phyloP scores from a whole-genome alignment of 176 grass and related monocot species.

The Lolium perenne region DNA sequence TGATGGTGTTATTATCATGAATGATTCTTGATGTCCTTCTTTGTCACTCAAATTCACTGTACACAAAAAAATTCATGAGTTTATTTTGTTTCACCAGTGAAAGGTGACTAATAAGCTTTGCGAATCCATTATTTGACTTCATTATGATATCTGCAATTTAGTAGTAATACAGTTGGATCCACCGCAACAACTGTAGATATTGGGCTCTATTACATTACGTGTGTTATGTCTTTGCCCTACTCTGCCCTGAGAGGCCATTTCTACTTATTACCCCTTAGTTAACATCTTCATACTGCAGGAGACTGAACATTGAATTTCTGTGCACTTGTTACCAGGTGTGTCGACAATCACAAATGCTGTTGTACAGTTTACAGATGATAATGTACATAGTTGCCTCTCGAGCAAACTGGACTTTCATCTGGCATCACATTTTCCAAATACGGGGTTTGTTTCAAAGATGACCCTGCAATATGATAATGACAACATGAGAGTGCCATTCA shows the following conservation, averaged over 20 bases:
- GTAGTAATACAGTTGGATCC: background rate
- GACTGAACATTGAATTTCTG: slow-evolving; percentile 18
- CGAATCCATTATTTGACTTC: background rate
- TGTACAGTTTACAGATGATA: slow-evolving; percentile 11
- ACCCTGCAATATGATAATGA: background rate
- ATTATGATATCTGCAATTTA: slow-evolving; percentile 5
- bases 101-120: background rate
- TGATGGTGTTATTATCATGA: background rate
- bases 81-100: background rate
- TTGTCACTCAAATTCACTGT: slow-evolving; percentile 4
- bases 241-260: background rate
- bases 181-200: background rate
- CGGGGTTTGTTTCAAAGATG: background rate
- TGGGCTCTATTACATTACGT: background rate
- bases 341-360: slow-evolving; percentile 18
- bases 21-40: background rate
- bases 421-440: slow-evolving; percentile 7
- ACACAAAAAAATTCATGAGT: background rate
- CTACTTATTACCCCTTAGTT: background rate
- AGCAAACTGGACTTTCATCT: background rate
- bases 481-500: background rate
- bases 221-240: background rate
- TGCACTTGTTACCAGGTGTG: slow-evolving; percentile 39
- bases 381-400: slow-evolving; percentile 34
- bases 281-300: background rate